Evolutionary conservation across 208 protist species (phyloP).

Genomic region (Wallacemonas sp.): DNA sequence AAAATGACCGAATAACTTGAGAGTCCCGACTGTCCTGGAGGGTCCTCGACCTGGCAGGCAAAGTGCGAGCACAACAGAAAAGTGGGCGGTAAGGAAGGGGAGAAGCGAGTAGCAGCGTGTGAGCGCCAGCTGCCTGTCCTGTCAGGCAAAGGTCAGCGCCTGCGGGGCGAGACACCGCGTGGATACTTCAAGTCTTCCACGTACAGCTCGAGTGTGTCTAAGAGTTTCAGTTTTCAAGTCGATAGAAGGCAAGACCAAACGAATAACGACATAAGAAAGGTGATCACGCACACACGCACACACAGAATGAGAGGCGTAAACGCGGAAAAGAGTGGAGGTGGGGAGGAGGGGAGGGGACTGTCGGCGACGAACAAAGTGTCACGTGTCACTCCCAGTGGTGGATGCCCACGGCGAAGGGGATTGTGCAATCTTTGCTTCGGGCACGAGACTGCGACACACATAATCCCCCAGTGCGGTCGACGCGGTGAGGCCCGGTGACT

Average conservation of each 20-base stretch:
- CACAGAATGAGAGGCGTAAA: background rate
- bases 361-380: background rate
- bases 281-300: background rate
- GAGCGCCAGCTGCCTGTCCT: too few species aligned
- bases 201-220: too few species aligned
- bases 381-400: background rate
- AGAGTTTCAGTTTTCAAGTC: too few species aligned
- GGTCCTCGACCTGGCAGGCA: too few species aligned
- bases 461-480: constrained; percentile 37
- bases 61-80: constrained; percentile 1
- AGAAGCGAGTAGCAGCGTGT: too few species aligned
- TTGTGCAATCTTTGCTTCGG: background rate
- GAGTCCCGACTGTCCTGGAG: too few species aligned
- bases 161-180: too few species aligned
- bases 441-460: constrained; percentile 23
- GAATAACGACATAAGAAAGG: background rate
- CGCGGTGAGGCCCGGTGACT: constrained; percentile 38
- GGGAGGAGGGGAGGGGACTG: too few species aligned
- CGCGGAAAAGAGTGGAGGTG: background rate
- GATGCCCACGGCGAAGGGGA: constrained; percentile 15
- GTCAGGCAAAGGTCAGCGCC: too few species aligned
- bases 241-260: too few species aligned
- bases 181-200: too few species aligned
- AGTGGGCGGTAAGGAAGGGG: background rate
- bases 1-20: background rate